Base-by-base conservation (phyloP, 345 rosid species). In the Populus euphratica region DNA sequence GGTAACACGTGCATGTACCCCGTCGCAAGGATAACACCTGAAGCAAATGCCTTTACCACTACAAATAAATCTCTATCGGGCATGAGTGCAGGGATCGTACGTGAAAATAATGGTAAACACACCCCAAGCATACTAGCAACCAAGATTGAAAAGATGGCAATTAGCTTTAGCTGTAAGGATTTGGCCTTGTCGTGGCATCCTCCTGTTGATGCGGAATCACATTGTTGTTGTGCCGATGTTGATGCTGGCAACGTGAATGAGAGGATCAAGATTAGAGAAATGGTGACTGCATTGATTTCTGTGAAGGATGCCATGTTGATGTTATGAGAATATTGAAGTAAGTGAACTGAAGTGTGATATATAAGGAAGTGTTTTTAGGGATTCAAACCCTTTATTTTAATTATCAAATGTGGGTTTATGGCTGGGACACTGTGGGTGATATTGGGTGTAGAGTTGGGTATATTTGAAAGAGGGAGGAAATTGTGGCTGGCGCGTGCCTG, bases 1-100 rank as follows among this genome's bases (percentile, higher is more conserved):
- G 88, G 87, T 38, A 88, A 75, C 12, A 86, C 88, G 68, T 88
- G 91, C 87, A 85, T 86, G 63, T 83, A 88, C 6, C 87, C 86
- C 0, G 88, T 85, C 0, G 89, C 89, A 8, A 88, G 67, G 3
- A 86, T 86, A 39, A 88, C 88, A 1, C 89, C 89, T 0, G 86
- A 83, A 56, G 90, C 85, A 16, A 87, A 82, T 0, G 81, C 67
- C 39, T 80, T 85, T 0, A 87, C 83, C 1, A 83, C 1, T 17
- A 56, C 31, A 18, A 83, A 83, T 3, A 80, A 27, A 21, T 76
- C 69, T 74, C 68, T 79, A 8, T 85, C 84, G 1, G 86, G 82
- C n/a, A 41, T 50, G 33, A 87, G 67, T 0, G 83, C 85, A 3
- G 81, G 80, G 1, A 87, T 41, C 0, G 7, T 10, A 0, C n/a